Percentiles rank a stretch among this genome's conserved stretches.
Conservation (phyloP, 352 stramenopile genomes). For the Phytophthora multivora region DNA sequence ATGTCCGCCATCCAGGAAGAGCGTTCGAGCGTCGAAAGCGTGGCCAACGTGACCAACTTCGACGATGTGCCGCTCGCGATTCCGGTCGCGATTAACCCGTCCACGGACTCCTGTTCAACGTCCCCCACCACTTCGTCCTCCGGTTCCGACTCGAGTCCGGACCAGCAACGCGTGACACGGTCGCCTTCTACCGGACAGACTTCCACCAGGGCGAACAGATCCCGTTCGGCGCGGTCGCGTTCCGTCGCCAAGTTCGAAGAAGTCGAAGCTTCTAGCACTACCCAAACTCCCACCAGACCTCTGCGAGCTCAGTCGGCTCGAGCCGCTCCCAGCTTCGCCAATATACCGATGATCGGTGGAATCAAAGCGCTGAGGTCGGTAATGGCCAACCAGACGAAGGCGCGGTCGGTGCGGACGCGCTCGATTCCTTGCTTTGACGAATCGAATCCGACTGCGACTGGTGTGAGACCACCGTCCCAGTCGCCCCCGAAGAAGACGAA, state of each 20-base stretch:
- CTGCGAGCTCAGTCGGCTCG: constrained; percentile 24
- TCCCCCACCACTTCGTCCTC: constrained; percentile 30
- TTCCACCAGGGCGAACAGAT: background rate
- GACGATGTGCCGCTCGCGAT: constrained; percentile 4
- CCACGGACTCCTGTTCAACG: constrained; percentile 17
- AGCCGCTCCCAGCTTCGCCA: constrained; percentile 4
- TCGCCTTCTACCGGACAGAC: background rate
- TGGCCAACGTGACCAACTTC: constrained; percentile 3
- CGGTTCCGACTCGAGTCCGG: constrained; percentile 25
- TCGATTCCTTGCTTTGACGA: constrained; percentile 17
- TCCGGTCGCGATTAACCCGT: background rate
- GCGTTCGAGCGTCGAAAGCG: constrained; percentile 14
- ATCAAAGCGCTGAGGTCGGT: constrained; percentile 9
- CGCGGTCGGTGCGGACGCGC: constrained; percentile 7
- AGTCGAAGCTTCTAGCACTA: background rate
- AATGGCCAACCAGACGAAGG: constrained; percentile 4
- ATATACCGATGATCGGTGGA: constrained; percentile 2
- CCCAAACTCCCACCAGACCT: constrained; percentile 1
- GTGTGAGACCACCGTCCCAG: background rate
- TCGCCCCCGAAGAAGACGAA: constrained; percentile 10
- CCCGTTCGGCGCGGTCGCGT: constrained; percentile 6
- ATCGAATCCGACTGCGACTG: background rate
- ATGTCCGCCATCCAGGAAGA: constrained; percentile 43
- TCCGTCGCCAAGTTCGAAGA: constrained; percentile 28
- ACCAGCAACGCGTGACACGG: background rate